Evolutionary conservation across 768 basidiomycete genomes (phyloP).

Genomic region (Collybia nuda): DNA sequence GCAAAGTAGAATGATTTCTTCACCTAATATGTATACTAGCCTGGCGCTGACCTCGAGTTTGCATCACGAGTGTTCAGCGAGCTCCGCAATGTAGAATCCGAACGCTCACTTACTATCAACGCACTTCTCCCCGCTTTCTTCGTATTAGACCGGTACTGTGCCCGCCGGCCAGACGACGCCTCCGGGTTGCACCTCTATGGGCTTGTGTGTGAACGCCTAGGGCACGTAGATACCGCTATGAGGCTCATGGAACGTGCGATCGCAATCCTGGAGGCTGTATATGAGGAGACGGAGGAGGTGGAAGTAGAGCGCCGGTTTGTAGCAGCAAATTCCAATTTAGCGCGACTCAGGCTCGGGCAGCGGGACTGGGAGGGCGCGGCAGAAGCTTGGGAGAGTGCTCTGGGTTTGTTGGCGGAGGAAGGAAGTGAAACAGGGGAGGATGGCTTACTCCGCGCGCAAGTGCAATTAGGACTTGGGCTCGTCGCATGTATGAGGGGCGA

Average conservation of each 20-base stretch:
- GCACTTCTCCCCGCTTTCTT: conserved; percentile 77
- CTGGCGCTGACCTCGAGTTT: conserved; percentile 79
- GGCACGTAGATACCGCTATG: conserved; percentile 62
- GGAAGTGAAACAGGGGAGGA: conserved; percentile 26
- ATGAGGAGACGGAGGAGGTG: conserved; percentile 85
- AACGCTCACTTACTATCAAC: conserved; percentile 29
- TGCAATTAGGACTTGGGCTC: conserved; percentile 70
- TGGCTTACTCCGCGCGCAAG: conserved; percentile 53
- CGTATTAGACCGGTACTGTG: conserved; percentile 73
- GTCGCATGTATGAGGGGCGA: conserved; percentile 67
- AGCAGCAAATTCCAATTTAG: conserved; percentile 81
- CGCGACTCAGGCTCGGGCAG: conserved; percentile 66
- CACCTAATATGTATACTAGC: conserved; percentile 39
- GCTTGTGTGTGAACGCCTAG: conserved; percentile 83
- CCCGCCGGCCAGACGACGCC: conserved; percentile 65
- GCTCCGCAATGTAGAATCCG: conserved; percentile 14
- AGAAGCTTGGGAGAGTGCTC: conserved; percentile 69
- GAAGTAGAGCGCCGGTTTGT: conserved; percentile 76
- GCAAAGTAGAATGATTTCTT: background rate
- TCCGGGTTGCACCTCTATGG: conserved; percentile 81
- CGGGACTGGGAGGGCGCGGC: conserved; percentile 59
- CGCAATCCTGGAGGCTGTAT: conserved; percentile 74
- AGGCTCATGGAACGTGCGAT: conserved; percentile 63
- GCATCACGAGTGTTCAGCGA: conserved; percentile 57
- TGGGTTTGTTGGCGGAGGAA: conserved; percentile 65